Base-by-base conservation (phyloP, 1,139 yeast species). In the Suhomyces guaymorum region DNA sequence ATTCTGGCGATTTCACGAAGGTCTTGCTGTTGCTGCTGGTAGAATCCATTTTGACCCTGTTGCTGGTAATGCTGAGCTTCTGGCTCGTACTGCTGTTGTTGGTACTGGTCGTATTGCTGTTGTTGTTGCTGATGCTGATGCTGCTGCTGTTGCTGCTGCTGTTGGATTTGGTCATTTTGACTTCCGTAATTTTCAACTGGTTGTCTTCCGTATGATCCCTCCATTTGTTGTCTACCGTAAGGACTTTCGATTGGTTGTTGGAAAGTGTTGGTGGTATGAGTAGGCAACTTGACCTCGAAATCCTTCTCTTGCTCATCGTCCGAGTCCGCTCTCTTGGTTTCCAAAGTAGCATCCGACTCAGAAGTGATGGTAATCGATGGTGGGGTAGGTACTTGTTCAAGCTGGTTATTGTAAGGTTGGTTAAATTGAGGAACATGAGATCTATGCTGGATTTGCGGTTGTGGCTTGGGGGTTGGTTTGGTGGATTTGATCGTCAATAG, bases 401-500 rank as follows among this genome's bases (percentile, higher is more conserved):
- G 33, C 6, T 26, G 30, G 15, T 27, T 17, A 9, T 13, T 23
- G 15, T 25, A 23, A 8, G 34, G 24, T 6, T 28, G 24, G 5
- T 15, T 17, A 3, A 32, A 35, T 15, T 28, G 27, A 2, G 42
- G 35, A 2, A 28, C 25, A 5, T 20, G 28, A 15, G 28, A 32
- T 17, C 41, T 36, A 9, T 15, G 4, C 13, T 26, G 43, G n/a
- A 14, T 11, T 21, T 29, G 35, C 5, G 33, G 43, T 3, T 52
- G 51, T 25, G 43, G 33, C 30, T 35, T 44, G 31, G 44, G 44
- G 15, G 66, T 62, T 40, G 70, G 75, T 53, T 85, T 82, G 1
- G 97, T 83, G 27, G 84, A 78, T 55, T 86, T 83, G 54, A 92
- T 89, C 5, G 96, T 88, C 42, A 80, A 79, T 42, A 92, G 66